A percentile compares a stretch with the other conserved stretches of the same genome.
phyloP scores from a whole-genome alignment of 495 filamentous ascomycete genomes.

The Podospora bellae-mahoneyi region DNA sequence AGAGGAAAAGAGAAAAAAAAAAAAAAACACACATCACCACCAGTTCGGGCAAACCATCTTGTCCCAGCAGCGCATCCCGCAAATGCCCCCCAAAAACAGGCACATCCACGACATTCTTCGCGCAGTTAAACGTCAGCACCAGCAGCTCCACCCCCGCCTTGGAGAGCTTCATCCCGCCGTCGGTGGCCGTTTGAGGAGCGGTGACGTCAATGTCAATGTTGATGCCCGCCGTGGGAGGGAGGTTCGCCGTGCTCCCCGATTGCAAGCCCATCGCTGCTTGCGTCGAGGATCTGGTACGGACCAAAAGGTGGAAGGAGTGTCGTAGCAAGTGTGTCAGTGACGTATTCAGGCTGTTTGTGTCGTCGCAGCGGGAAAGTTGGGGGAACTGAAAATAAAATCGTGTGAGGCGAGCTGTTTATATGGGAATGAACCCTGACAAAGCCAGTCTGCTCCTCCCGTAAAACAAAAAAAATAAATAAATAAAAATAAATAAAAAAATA shows the following conservation, averaged over 20 bases:
- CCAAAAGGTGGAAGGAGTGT: too few relatives aligned
- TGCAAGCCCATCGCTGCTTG: too few relatives aligned
- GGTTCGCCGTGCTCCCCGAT: not conserved
- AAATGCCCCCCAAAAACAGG: conserved; percentile 66
- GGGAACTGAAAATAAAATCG: not conserved
- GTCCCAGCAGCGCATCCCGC: conserved; percentile 59
- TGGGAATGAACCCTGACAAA: too few relatives aligned
- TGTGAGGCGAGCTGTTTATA: too few relatives aligned
- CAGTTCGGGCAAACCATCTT: conserved; percentile 59
- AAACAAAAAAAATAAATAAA: too few relatives aligned
- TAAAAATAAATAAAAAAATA: not conserved
- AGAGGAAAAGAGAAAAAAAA: too few relatives aligned
- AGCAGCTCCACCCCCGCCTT: conserved; percentile 52
- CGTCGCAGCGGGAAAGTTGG: too few relatives aligned
- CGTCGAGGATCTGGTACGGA: not conserved
- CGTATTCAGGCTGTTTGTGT: not conserved
- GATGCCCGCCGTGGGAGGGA: not conserved
- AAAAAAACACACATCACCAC: conserved; percentile 54
- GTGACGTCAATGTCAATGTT: conserved; percentile 6
- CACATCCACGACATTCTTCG: conserved; percentile 59
- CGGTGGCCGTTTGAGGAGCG: not conserved
- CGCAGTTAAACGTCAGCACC: conserved; percentile 90
- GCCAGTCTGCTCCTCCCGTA: too few relatives aligned
- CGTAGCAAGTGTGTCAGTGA: not conserved
- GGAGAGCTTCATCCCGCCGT: conserved; percentile 29